Evolutionary conservation across 129 eudicot genomes (phyloP).

Genomic region (Artemisia annua): DNA sequence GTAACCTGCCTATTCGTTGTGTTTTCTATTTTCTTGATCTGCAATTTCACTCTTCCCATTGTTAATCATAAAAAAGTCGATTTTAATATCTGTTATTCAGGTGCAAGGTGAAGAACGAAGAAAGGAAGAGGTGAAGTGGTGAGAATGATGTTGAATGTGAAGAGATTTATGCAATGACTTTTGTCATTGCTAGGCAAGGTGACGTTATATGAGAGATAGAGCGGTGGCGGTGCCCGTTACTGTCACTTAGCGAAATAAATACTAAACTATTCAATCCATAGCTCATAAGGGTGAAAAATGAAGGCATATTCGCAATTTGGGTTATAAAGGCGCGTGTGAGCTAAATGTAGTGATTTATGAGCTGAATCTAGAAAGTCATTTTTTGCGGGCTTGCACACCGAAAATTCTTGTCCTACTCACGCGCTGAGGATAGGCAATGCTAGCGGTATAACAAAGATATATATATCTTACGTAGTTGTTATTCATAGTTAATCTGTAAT

Average conservation of each 20-base stretch:
- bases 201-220: conserved; percentile 37
- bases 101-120: too few relatives aligned
- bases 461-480: not conserved
- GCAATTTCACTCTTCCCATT: too few relatives aligned
- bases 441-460: not conserved
- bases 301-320: conserved; percentile 18
- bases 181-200: conserved; percentile 43
- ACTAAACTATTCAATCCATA: conserved; percentile 28
- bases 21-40: too few relatives aligned
- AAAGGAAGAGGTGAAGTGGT: too few relatives aligned
- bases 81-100: too few relatives aligned
- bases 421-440: conserved; percentile 3
- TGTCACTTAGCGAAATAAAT: conserved; percentile 36
- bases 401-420: conserved; percentile 23
- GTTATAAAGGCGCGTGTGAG: conserved; percentile 16
- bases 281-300: conserved; percentile 18
- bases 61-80: too few relatives aligned
- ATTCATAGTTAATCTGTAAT: not conserved
- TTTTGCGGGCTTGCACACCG: conserved; percentile 25
- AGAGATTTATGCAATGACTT: conserved; percentile 25
- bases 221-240: conserved; percentile 43
- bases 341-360: too few relatives aligned
- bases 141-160: too few relatives aligned
- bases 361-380: too few relatives aligned
- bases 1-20: too few relatives aligned